phyloP scores from a whole-genome alignment of 2,329 filamentous ascomycete species.

The Blastomyces emzantsi region DNA sequence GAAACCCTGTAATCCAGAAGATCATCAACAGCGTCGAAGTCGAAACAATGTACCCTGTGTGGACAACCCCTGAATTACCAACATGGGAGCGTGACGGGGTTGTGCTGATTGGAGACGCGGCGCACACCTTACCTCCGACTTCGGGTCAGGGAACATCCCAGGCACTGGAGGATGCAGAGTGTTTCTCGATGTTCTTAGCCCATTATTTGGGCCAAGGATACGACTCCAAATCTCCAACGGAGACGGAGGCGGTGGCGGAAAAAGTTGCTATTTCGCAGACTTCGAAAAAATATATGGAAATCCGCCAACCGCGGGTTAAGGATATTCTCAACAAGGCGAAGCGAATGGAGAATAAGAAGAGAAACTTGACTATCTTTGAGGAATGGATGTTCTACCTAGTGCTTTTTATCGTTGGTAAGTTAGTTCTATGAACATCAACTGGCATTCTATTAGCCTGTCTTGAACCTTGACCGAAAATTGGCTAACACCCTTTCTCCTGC shows the following conservation, averaged over 20 bases:
- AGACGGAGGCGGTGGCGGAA: constrained; percentile 9
- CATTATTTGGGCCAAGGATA: constrained; percentile 22
- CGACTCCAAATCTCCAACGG: constrained; percentile 1
- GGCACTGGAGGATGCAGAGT: constrained; percentile 47
- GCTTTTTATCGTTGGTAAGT: constrained; percentile 31
- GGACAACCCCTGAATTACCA: constrained; percentile 40
- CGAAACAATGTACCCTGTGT: constrained; percentile 42
- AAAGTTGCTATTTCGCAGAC: constrained; percentile 23
- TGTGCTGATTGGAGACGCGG: constrained; percentile 49
- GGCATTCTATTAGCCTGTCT: neutral
- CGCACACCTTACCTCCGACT: constrained; percentile 47
- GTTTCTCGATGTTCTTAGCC: constrained; percentile 36
- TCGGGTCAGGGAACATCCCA: constrained; percentile 49
- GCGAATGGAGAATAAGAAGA: constrained; percentile 29
- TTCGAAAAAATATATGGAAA: constrained; percentile 25
- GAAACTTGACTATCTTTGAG: constrained; percentile 25
- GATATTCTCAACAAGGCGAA: constrained; percentile 26
- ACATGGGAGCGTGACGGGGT: constrained; percentile 42
- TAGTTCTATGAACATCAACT: neutral
- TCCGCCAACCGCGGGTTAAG: constrained; percentile 30
- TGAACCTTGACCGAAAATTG: neutral
- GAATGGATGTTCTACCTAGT: constrained; percentile 33
- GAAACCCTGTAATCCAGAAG: constrained; percentile 37
- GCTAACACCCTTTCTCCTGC: neutral
- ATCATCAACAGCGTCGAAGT: constrained; percentile 34